Evolutionary conservation across 2,329 filamentous ascomycete genomes (phyloP).

Genomic region (Amauroascus niger): DNA sequence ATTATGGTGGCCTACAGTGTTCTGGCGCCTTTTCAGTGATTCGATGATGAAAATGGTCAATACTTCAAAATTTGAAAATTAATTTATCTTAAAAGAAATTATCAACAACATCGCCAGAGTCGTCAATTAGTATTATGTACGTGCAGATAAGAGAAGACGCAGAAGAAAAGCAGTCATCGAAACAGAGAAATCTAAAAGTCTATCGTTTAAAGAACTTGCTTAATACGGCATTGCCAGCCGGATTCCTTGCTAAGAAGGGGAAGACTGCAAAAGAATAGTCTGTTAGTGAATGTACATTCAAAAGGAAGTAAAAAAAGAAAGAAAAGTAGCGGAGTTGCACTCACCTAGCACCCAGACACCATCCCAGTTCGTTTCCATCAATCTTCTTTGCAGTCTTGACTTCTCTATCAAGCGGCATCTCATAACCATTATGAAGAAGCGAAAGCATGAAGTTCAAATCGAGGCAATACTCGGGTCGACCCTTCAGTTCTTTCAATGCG

Average conservation of each 20-base stretch:
- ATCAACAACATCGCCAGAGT: not conserved
- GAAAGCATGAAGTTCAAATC: conserved; percentile 96
- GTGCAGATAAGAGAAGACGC: conserved; percentile 3
- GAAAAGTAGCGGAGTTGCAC: conserved; percentile 24
- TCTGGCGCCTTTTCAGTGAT: too few species aligned
- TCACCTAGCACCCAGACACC: conserved; percentile 94
- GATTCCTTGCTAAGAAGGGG: conserved; percentile 71
- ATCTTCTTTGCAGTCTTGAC: conserved; percentile 99
- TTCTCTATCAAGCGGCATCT: conserved; percentile 93
- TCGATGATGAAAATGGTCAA: too few species aligned
- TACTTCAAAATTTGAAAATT: too few species aligned
- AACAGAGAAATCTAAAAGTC: conserved; percentile 11
- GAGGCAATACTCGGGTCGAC: conserved; percentile 80
- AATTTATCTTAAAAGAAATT: too few species aligned
- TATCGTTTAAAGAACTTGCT: conserved; percentile 53
- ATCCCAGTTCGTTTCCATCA: conserved; percentile 89
- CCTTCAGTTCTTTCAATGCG: conserved; percentile 69
- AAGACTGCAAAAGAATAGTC: conserved; percentile 47
- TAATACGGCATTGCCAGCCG: conserved; percentile 83
- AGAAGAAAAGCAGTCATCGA: not conserved
- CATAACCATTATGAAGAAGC: conserved; percentile 87
- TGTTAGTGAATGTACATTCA: conserved; percentile 29
- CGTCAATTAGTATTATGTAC: conserved; percentile 13
- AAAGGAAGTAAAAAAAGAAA: too few species aligned
- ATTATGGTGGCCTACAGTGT: too few species aligned